Conservation (phyloP, 768 basidiomycete species). For the Chiua virens region DNA sequence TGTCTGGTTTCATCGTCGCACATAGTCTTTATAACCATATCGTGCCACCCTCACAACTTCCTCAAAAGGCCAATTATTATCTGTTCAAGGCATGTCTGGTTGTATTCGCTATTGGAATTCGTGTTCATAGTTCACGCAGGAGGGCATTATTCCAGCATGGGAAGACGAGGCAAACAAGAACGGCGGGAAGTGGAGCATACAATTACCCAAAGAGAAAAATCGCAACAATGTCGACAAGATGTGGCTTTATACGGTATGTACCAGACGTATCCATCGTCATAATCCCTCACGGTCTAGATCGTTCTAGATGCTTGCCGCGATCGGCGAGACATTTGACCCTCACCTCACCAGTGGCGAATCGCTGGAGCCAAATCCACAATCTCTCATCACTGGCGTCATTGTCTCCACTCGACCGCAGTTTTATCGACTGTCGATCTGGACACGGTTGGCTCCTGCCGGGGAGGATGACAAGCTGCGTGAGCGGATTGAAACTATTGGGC, state of each 20-base stretch:
- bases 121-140: conserved; percentile 44
- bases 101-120: background rate
- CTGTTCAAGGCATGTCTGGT: conserved; percentile 80
- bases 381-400: conserved; percentile 90
- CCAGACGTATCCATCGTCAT: background rate
- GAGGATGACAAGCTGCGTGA: conserved; percentile 64
- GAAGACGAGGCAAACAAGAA: conserved; percentile 96
- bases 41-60: conserved; percentile 88
- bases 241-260: conserved; percentile 93
- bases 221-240: conserved; percentile 81
- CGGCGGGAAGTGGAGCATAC: conserved; percentile 99
- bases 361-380: conserved; percentile 45
- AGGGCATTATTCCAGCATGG: conserved; percentile 96
- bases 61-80: conserved; percentile 98
- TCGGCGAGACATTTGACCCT: conserved; percentile 98
- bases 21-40: conserved; percentile 93
- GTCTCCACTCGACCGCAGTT: conserved; percentile 93
- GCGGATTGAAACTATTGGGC: conserved; percentile 81
- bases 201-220: conserved; percentile 95
- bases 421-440: conserved; percentile 98
- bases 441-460: conserved; percentile 69
- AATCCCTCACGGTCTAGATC: conserved; percentile 1
- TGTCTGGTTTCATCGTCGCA: conserved; percentile 10
- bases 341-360: conserved; percentile 54
- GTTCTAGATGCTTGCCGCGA: conserved; percentile 94